Evolutionary conservation across 2,329 filamentous ascomycete species (phyloP), one percentile per base, ranked within the genome.

Genomic region (Hypoxylon sp.): DNA sequence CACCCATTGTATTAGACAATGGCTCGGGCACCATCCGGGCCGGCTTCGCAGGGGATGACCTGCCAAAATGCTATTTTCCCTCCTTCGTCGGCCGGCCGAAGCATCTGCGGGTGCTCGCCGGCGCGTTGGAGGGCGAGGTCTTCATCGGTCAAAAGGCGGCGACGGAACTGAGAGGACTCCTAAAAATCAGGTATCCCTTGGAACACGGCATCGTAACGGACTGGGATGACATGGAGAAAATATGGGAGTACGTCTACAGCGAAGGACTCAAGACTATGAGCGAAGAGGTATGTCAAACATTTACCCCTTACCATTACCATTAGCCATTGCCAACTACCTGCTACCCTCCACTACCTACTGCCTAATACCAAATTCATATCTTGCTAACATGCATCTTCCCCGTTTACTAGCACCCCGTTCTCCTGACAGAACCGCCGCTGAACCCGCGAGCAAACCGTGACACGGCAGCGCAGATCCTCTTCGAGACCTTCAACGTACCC

Each of bases 171-270:
- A 87, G 94, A 71, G 95, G 95, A 2, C 80, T 99, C 60, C 83
- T 99, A 68, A 99, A 98, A 84, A 97, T 99, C 69, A 85, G 88
- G 65, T 98, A 98, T 74, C 95, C 95, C 40, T 80, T 99, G 52
- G 95, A 98, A 79, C 95, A 99, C 75, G 95, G 95, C 68, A 96
- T 99, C 70, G 95, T 99, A 63, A 99, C 95, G 67, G 92, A 99
- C 77, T 99, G 95, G 95, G 95, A 98, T 73, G 95, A 99, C 73
- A 99, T 99, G 95, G 95, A 99, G 81, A 88, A 92, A 79, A 99
- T 99, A 78, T 99, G 95, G 95, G 91, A 96, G 70, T 95, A 96
- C 72, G 92, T 99, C 49, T 99, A 98, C 75, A 91, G 91, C 55
- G 94, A 97, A 72, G 95, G 96, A 64, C 77, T 99, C 70, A 98